phyloP scores from a whole-genome alignment of 1,284 basidiomycete species.

The Vanrija sp. region DNA sequence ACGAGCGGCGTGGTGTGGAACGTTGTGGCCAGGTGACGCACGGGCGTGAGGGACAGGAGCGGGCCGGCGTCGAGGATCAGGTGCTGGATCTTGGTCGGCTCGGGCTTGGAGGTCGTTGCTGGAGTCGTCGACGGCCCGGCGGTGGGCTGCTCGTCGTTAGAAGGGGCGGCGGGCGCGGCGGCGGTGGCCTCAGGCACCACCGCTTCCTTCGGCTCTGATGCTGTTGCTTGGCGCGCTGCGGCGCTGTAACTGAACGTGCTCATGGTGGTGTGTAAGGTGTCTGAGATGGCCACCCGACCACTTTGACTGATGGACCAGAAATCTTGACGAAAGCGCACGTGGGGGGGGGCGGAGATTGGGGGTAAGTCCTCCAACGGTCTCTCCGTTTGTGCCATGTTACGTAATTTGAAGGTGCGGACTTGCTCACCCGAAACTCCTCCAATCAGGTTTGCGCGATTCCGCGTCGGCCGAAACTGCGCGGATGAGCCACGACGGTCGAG shows the following conservation, averaged over 20 bases:
- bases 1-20: slow-evolving; percentile 88
- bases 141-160: too few species aligned
- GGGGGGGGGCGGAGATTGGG: neutral
- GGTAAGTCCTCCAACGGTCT: neutral
- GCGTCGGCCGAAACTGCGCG: too few species aligned
- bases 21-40: slow-evolving; percentile 73
- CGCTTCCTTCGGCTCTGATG: neutral
- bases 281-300: neutral
- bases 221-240: slow-evolving; percentile 3
- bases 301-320: neutral
- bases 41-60: slow-evolving; percentile 75
- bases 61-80: slow-evolving; percentile 91
- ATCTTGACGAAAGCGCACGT: slow-evolving; percentile 2
- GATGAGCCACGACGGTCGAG: too few species aligned
- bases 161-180: neutral
- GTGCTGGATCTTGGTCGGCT: slow-evolving; percentile 56
- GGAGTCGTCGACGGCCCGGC: neutral
- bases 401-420: too few species aligned
- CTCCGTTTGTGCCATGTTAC: too few species aligned
- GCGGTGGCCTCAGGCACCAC: neutral
- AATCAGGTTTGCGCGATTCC: too few species aligned
- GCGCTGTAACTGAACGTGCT: slow-evolving; percentile 14
- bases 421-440: too few species aligned
- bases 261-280: slow-evolving; percentile 6
- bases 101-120: slow-evolving; percentile 14